Evolutionary conservation across 2,329 filamentous ascomycete species (phyloP).

Genomic region (Aspergillus ruber): DNA sequence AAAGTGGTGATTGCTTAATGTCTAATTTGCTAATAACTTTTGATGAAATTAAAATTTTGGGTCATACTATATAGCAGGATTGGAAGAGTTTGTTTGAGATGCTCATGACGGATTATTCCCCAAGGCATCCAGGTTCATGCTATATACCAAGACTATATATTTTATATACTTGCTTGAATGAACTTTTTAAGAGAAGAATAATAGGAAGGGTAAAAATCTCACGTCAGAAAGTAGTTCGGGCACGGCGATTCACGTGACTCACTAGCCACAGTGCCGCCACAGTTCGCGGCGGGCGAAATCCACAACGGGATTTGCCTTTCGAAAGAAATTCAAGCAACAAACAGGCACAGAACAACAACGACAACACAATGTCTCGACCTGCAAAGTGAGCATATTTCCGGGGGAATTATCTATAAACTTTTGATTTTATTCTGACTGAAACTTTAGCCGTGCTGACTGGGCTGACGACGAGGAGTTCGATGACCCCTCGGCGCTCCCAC

Average conservation of each 20-base stretch:
- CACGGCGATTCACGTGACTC: conserved; percentile 13
- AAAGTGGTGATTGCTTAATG: neutral
- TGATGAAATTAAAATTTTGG: neutral
- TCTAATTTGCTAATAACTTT: neutral
- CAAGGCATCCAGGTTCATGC: too few species aligned
- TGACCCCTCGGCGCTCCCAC: conserved; percentile 76
- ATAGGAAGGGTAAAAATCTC: too few species aligned
- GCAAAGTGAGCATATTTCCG: conserved; percentile 34
- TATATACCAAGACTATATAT: too few species aligned
- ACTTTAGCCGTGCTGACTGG: conserved; percentile 66
- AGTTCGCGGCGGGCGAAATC: conserved; percentile 31
- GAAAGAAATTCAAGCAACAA: conserved; percentile 28
- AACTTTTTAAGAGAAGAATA: too few species aligned
- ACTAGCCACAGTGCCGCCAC: conserved; percentile 34
- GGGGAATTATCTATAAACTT: neutral
- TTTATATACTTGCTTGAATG: too few species aligned
- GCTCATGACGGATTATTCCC: neutral
- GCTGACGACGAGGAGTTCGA: conserved; percentile 86
- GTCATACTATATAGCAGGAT: too few species aligned
- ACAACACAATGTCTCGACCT: conserved; percentile 40
- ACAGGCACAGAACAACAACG: conserved; percentile 12
- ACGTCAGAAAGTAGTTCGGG: neutral
- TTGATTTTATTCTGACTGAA: conserved; percentile 9
- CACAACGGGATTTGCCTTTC: conserved; percentile 36
- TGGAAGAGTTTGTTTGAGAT: neutral